phyloP scores from a whole-genome alignment of 2,329 filamentous ascomycete genomes.

The Phyllosticta ampelicida region DNA sequence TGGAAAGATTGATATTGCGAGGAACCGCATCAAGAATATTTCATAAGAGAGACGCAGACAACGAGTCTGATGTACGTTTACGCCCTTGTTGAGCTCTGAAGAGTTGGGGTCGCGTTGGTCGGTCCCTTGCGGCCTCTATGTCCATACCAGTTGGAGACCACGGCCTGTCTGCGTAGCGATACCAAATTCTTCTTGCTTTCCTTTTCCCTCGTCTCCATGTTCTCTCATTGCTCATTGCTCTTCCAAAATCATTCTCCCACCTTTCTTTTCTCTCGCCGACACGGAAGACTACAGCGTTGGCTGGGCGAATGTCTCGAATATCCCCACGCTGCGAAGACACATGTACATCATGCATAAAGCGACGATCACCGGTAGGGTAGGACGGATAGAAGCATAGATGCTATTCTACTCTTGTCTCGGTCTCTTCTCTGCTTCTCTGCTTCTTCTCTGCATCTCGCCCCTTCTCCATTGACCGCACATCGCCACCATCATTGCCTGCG shows the following conservation, averaged over 20 bases:
- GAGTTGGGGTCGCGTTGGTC: no score
- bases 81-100: not conserved
- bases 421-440: not conserved
- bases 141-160: not conserved
- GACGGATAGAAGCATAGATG: not conserved
- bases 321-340: not conserved
- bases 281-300: not conserved
- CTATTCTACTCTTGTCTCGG: not conserved
- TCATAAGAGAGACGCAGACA: slow-evolving; percentile 12
- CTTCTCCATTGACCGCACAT: not conserved
- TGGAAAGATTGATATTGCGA: slow-evolving; percentile 63
- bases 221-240: not conserved
- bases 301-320: not conserved
- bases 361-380: not conserved
- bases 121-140: not conserved
- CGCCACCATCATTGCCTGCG: not conserved
- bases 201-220: not conserved
- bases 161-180: not conserved
- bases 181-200: not conserved
- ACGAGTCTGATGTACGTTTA: not conserved
- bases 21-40: slow-evolving; percentile 59
- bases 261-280: not conserved
- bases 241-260: not conserved
- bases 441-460: not conserved
- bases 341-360: not conserved